Evolutionary conservation across 768 basidiomycete genomes (phyloP), one percentile per base, ranked within the genome.

Genomic region (Steccherinum ochraceum): DNA sequence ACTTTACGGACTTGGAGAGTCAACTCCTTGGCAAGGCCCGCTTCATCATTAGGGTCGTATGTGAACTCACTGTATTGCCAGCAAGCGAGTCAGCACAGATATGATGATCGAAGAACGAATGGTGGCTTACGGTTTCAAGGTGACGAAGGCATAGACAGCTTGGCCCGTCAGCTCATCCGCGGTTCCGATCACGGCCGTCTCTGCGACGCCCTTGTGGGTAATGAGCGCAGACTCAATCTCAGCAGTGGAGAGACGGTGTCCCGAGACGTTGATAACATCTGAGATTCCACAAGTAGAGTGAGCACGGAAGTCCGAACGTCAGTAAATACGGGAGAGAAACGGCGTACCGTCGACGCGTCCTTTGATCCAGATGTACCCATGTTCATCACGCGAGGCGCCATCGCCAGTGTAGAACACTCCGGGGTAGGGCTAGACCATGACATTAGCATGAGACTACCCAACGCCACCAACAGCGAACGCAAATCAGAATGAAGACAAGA

Each of bases 301-400:
- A 35, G 43, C 16, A 35, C 12, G 16, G 16, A 16, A 21, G 26
- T 19, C 19, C 50, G n/a, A 41, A n/a, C 49, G 46, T 21, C 16
- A 50, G 48, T 19, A 44, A 39, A 30, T 39, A 20, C n/a, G 40
- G 46, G 50, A 49, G 50, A 53, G 24, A 52, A 48, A 20, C 40
- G 45, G 77, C 69, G 57, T 76, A 80, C 88, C 93, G 67, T 99
- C 96, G 46, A 98, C 81, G 58, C 96, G 83, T 47, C 95, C 96
- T 69, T 93, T 93, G 69, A 99, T 97, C 95, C 96, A 98, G 65
- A 95, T 89, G 72, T 99, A 98, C 1, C 95, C 96, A 59, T 98
- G 84, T 57, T 86, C 83, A 63, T 98, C 96, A 19, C 95, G 81
- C 12, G 87, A 86, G 24, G 94, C 95, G 41, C 95, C 96, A 61